Base-by-base conservation (phyloP, 805 yeast species). In the Dipodascus geniculatus region DNA sequence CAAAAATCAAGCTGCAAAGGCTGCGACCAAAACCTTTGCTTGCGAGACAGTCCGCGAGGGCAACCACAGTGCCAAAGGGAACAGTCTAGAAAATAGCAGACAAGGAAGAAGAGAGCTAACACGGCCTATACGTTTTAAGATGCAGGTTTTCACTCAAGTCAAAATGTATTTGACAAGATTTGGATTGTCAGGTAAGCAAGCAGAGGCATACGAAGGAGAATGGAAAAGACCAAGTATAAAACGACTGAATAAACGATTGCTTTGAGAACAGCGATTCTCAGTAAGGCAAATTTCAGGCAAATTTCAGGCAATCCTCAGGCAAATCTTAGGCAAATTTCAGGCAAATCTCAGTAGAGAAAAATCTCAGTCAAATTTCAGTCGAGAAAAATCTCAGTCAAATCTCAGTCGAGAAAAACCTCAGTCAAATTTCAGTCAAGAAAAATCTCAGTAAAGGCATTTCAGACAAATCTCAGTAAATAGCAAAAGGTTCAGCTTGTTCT, bases 71-170 rank as follows among this genome's bases (percentile, higher is more conserved):
- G 28, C 28, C 20, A 67, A 55, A 16, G 56, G 68, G n/a, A 65
- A 55, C 8, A 70, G 53, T 2, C 71, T 72, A 17, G 70, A 52
- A 42, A 68, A 22, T 42, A 62, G 23, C 2, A 63, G 57, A 35
- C 63, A 63, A 2, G 71, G 63, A 31, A 65, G 55, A 20, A 67
- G 58, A n/a, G 64, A 61, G 49, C 77, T 78, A 54, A 69, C 60
- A 47, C 80, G 65, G 2, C 83, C 83, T 35, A 70, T 50, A 79
- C 82, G 19, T 76, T 80, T 16, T 71, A 17, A 42, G 67, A 57
- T 0, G 81, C 80, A 33, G 79, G 71, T 3, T 35, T 65, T 68
- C 48, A 62, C 53, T 44, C 65, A 61, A 3, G 71, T 61, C 11
- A 68, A 54, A 23, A 68, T 57, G 51, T 63, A 63, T 49, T 58